Base-by-base conservation (phyloP, 2,329 filamentous ascomycete species). In the Fusarium torulosum region DNA sequence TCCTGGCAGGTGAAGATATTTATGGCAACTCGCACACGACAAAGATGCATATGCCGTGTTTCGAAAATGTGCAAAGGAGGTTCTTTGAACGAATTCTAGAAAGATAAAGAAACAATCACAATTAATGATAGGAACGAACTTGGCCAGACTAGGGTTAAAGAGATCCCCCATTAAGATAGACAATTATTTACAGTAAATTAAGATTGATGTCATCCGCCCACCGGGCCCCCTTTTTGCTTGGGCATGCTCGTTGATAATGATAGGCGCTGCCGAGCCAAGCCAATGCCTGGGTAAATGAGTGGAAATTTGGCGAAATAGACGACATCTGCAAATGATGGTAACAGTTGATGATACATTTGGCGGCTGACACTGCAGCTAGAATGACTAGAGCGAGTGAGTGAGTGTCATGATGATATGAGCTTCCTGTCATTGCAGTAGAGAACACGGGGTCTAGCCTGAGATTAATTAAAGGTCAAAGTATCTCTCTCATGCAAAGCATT, bases 181-280 rank as follows among this genome's bases (percentile, higher is more conserved):
- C 27, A 23, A 53, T 37, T 13, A 40, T 50, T 37, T 49, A 29
- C 49, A 53, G 67, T 53, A 72, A 72, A 72, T 72, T 72, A 72
- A 67, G 57, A 65, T 72, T 72, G 70, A 72, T 72, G 70, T 72
- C 70, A 72, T 72, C 59, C 65, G 55, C 65, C 70, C 70, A 72
- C 67, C 59, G 44, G 15, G 42, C 58, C 70, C 51, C 67, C 53
- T 62, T 67, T 63, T 69, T 59, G 62, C 62, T 59, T 69, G 56
- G 62, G 65, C 47, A 47, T 53, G 50, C 40, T 42, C 38, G 44
- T 53, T 63, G 58, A 72, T 69, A 60, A 59, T 64, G 70, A 72
- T 72, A 57, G 62, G 59, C 67, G 57, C 33, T 61, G 62, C 70
- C 67, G 67, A 72, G 69, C 56, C 53, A 55, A 60, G 55, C 49